Conservation (phyloP, 108 stramenopile species). For the Epithemia pelagica region DNA sequence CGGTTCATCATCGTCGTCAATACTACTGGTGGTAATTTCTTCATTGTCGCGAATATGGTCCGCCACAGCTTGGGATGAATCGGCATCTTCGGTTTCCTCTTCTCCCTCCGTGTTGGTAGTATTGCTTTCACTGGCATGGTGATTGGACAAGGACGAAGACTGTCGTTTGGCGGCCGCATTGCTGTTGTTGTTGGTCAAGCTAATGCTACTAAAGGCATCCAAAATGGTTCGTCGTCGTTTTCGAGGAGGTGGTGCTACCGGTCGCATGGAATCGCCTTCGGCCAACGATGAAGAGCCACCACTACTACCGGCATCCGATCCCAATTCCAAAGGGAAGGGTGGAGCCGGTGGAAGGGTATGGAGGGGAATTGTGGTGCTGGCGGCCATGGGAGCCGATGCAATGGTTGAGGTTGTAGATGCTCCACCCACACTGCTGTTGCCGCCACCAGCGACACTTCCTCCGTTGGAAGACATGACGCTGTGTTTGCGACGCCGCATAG, state of each 20-base stretch:
- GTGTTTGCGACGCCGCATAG: not conserved
- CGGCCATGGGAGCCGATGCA: not conserved
- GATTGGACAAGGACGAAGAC: not conserved
- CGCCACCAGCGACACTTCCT: not conserved
- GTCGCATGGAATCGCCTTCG: slow-evolving; percentile 1
- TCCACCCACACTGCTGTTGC: not conserved
- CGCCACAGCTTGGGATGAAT: slow-evolving; percentile 6
- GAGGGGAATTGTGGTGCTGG: not conserved
- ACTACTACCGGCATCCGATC: not conserved
- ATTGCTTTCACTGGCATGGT: not conserved
- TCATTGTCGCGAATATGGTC: not conserved
- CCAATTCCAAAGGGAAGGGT: not conserved
- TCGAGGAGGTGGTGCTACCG: not conserved
- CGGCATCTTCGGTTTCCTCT: not conserved
- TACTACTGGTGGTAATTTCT: not conserved
- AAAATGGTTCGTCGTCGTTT: not conserved
- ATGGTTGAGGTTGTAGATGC: not conserved
- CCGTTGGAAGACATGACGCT: not conserved
- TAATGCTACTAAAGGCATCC: slow-evolving; percentile 2
- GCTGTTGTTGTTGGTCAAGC: not conserved
- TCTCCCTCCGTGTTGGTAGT: not conserved
- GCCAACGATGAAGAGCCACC: not conserved
- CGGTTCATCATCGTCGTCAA: not conserved
- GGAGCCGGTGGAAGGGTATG: not conserved
- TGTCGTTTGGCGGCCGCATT: not conserved